A percentile compares a stretch with the other conserved stretches of the same genome.
Conservation (phyloP, 192 early-diverging fungal genomes). For the Coemansia furcata region DNA sequence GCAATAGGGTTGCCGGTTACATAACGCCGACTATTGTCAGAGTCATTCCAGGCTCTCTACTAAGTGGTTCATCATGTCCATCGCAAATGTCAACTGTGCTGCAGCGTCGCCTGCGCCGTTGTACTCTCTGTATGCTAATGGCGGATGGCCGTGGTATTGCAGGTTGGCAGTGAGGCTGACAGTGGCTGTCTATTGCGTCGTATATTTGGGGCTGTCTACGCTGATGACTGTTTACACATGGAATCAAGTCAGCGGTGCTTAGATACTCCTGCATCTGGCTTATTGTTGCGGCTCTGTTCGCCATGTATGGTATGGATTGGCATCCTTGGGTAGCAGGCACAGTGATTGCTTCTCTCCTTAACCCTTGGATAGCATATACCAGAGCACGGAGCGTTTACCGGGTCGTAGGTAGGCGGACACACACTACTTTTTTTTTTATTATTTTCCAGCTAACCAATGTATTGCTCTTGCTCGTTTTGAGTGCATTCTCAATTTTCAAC, state of each 20-base stretch:
- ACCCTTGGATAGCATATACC: too few relatives aligned
- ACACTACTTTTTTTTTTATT: too few relatives aligned
- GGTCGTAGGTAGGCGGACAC: too few relatives aligned
- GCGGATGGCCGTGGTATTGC: slow-evolving; percentile 22
- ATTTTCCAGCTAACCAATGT: too few relatives aligned
- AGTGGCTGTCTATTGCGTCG: slow-evolving; percentile 15
- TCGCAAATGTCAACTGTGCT: background rate
- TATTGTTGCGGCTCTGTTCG: slow-evolving; percentile 14
- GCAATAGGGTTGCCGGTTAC: too few relatives aligned
- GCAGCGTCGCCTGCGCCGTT: slow-evolving; percentile 29
- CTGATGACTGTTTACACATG: slow-evolving; percentile 45
- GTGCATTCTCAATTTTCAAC: too few relatives aligned
- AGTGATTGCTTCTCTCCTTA: too few relatives aligned
- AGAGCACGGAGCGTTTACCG: too few relatives aligned
- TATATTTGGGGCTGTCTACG: slow-evolving; percentile 27
- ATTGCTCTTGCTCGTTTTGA: too few relatives aligned
- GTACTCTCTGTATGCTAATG: slow-evolving; percentile 13
- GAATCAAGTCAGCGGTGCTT: slow-evolving; percentile 21
- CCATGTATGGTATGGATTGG: slow-evolving; percentile 46
- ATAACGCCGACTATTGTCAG: too few relatives aligned
- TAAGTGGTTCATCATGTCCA: too few relatives aligned
- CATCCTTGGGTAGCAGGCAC: background rate
- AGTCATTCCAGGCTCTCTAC: too few relatives aligned
- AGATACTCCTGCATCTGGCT: slow-evolving; percentile 43
- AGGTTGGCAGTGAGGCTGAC: slow-evolving; percentile 13